Evolutionary conservation across 257 asterid species (phyloP), one percentile per base, ranked within the genome.

Genomic region (Nicotiana tabacum): DNA sequence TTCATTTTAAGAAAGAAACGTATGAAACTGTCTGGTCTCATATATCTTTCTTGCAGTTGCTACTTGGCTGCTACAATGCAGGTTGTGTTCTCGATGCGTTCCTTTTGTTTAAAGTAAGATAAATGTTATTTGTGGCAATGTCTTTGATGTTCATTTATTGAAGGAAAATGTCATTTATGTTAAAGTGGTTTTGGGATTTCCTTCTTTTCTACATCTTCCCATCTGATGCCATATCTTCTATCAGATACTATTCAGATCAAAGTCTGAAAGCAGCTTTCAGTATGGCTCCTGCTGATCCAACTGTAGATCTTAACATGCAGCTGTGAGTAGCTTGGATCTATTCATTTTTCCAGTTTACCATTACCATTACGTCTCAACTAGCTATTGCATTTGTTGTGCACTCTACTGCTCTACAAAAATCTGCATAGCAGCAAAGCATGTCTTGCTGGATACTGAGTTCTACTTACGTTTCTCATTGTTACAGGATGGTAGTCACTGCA

Each of bases 61-160:
- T 96, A 96, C 84, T 88, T 96, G 94, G 98, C 99, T 82, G 97
- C 99, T 68, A 94, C 98, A 18, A 94, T 96, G 96, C 99, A 96
- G 88, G 99, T 93, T 67, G 82, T 94, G 86, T 90, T 96, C 89
- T 93, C 99, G 30, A 94, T 97, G 1, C 91, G 82, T 78, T 89
- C 95, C 82, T 96, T 96, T 86, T 90, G 85, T 89, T 83, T 95
- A 84, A 89, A 98, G 99, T 94, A 65, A 82, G 97, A 88, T 78
- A 76, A 27, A 15, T 74, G 2, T 57, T n/a, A 57, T 33, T 57
- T 30, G 48, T 80, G 60, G 53, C 48, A 66, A 13, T 77, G 55
- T 68, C 83, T 77, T 83, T 12, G 43, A 46, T 83, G 30, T 61
- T 60, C 2, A 69, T 55, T 57, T 39, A 7, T 51, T 51, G 43